Evolutionary conservation across 805 yeast species (phyloP), one percentile per base, ranked within the genome.

Genomic region (Saccharomycopsis javanensis): DNA sequence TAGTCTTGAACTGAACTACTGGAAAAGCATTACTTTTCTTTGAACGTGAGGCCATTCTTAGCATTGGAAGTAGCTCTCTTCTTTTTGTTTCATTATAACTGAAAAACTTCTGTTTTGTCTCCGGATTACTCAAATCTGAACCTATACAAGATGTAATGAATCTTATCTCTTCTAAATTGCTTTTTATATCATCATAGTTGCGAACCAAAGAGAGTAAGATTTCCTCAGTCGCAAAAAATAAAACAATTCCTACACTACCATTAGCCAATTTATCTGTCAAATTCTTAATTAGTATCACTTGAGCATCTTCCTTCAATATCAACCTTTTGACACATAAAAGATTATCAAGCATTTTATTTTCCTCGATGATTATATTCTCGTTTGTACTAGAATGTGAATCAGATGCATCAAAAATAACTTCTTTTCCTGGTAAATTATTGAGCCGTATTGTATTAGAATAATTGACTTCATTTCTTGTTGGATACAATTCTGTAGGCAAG

Each of bases 241-340:
- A 58, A 0, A 94, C 85, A 38, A 76, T 80, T 0, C 99, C 99
- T 38, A 92, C 73, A 0, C 97, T 81, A 2, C 99, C 99, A 71
- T 94, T 94, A 45, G 94, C 98, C 38, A 94, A 72, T 2, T 75
- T 71, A 8, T 81, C 85, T 62, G 88, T 91, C 30, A 79, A 76
- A 67, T 94, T 94, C 64, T 87, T 88, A 62, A 94, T 71, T 77
- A 88, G 82, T 97, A 94, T 91, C 1, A 94, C 97, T 69, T 94
- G 99, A 0, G 97, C 95, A 37, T 88, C 89, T 56, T 80, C 83
- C 68, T 91, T 92, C 62, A 94, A 71, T 2, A 73, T 75, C 15
- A 94, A 66, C 5, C 64, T 66, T 57, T 78, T 76, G 28, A 85
- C 86, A 50, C 94, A 95, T 86, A 91, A 83, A 42, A 88, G 73